Evolutionary conservation across 2,329 filamentous ascomycete species (phyloP).

Genomic region (Fulvia fulva): DNA sequence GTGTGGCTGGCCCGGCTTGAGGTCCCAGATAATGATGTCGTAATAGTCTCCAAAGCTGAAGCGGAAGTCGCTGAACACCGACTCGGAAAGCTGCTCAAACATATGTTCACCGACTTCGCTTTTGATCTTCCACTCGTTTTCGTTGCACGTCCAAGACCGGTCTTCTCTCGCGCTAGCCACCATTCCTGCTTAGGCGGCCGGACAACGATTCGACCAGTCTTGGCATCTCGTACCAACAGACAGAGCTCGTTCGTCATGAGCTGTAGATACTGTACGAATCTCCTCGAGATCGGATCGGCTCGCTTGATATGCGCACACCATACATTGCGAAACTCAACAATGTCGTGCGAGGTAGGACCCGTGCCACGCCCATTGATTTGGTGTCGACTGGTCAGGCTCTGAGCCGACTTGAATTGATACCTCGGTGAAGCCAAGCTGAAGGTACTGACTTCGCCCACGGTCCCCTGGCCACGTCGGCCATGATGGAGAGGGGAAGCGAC

Average conservation of each 20-base stretch:
- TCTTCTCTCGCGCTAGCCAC: conserved; percentile 40
- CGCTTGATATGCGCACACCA: conserved; percentile 43
- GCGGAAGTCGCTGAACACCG: conserved; percentile 31
- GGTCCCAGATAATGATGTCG: conserved; percentile 43
- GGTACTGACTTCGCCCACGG: conserved; percentile 37
- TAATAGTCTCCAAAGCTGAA: conserved; percentile 44
- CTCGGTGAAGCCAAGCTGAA: conserved; percentile 41
- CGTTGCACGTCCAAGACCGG: conserved; percentile 38
- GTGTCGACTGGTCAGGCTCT: conserved; percentile 31
- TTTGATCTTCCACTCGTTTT: conserved; percentile 38
- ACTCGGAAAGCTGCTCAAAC: conserved; percentile 39
- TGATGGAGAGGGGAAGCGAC: conserved; percentile 47
- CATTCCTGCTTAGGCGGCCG: conserved; percentile 37
- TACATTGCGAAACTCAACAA: conserved; percentile 39
- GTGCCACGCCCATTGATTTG: conserved; percentile 35
- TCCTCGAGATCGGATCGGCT: conserved; percentile 39
- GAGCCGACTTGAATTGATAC: conserved; percentile 33
- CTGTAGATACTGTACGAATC: conserved; percentile 42
- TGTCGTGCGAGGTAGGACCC: conserved; percentile 33
- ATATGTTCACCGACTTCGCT: conserved; percentile 36
- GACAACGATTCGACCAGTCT: conserved; percentile 37
- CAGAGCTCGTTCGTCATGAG: conserved; percentile 39
- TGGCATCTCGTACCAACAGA: conserved; percentile 41
- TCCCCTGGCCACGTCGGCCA: conserved; percentile 44
- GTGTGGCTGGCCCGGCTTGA: conserved; percentile 33